These are phyloP conservation scores for Sporisorium exsertum DNA, from an alignment of 1,284 basidiomycete species.

Conservation along the genomic window DNA sequence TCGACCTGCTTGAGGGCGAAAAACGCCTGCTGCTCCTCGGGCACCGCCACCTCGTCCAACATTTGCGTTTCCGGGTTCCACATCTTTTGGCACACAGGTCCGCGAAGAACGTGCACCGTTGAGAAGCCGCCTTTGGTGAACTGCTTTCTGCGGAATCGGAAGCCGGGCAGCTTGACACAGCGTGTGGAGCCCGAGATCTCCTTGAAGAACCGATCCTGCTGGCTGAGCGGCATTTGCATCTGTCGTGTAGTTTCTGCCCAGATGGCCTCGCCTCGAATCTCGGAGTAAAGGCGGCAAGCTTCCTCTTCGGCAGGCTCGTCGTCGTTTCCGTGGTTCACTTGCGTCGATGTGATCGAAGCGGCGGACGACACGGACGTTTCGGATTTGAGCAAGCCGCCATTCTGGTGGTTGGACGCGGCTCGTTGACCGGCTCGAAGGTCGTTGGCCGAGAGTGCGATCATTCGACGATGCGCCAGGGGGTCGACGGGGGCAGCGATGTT, in stretches of 20 bases:
- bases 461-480: slow-evolving; percentile 35
- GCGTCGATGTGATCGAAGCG: slow-evolving; percentile 12
- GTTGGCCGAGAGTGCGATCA: slow-evolving; percentile 26
- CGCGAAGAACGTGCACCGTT: slow-evolving; percentile 64
- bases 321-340: slow-evolving; percentile 6
- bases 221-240: slow-evolving; percentile 33
- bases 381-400: slow-evolving; percentile 10
- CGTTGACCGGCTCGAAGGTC: slow-evolving; percentile 32
- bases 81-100: slow-evolving; percentile 51
- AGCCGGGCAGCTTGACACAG: slow-evolving; percentile 56
- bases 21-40: slow-evolving; percentile 61
- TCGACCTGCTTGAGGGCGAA: slow-evolving; percentile 69
- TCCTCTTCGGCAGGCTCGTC: slow-evolving; percentile 42
- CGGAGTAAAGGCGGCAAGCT: slow-evolving; percentile 30
- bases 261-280: slow-evolving; percentile 48
- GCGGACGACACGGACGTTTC: slow-evolving; percentile 7
- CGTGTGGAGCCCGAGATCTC: slow-evolving; percentile 39
- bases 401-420: slow-evolving; percentile 9
- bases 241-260: slow-evolving; percentile 52
- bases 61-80: slow-evolving; percentile 35
- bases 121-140: slow-evolving; percentile 66
- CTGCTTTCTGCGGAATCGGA: slow-evolving; percentile 61
- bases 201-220: slow-evolving; percentile 38
- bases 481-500: slow-evolving; percentile 35
- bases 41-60: slow-evolving; percentile 50